Evolutionary conservation across 2,329 filamentous ascomycete species (phyloP).

Genomic region (Albophoma yamanashiensis): DNA sequence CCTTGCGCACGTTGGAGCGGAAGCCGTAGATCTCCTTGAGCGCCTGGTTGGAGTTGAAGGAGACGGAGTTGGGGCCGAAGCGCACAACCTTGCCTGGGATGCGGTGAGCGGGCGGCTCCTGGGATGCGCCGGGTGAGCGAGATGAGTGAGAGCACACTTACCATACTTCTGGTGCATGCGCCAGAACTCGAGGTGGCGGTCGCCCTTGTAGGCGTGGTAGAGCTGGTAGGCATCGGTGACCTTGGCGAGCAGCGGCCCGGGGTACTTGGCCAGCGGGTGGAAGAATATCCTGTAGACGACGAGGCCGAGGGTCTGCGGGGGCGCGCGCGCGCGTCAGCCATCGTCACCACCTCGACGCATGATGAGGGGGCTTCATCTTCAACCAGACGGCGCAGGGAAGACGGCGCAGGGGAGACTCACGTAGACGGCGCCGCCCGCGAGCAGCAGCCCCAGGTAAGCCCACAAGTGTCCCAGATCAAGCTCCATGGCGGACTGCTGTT

Average conservation of each 20-base stretch:
- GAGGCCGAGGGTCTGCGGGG: conserved; percentile 25
- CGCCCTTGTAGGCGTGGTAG: conserved; percentile 66
- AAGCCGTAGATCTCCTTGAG: conserved; percentile 58
- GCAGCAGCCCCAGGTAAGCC: conserved; percentile 27
- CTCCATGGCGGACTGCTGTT: conserved; percentile 10
- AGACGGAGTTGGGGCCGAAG: conserved; percentile 67
- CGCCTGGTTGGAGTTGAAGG: conserved; percentile 62
- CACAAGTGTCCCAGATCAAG: conserved; percentile 23
- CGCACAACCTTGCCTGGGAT: conserved; percentile 53
- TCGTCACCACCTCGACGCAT: not conserved
- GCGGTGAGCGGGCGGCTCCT: not conserved
- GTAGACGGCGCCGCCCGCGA: conserved; percentile 25
- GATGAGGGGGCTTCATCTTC: not conserved
- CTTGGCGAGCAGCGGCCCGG: conserved; percentile 52
- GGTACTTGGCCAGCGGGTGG: conserved; percentile 55
- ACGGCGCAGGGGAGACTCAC: conserved; percentile 19
- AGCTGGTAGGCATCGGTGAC: conserved; percentile 55
- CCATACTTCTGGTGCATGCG: conserved; percentile 63
- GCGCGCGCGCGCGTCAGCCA: not conserved
- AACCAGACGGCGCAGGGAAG: not conserved
- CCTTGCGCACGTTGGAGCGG: conserved; percentile 53
- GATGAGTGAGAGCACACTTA: conserved; percentile 14
- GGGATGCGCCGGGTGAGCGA: not conserved
- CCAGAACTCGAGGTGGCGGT: conserved; percentile 64
- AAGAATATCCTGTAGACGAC: conserved; percentile 49